A percentile compares a stretch with the other conserved stretches of the same genome.
These are phyloP conservation scores for Cordyceps militaris DNA, from an alignment of 2,329 filamentous ascomycete species.

Conservation along the genomic window DNA sequence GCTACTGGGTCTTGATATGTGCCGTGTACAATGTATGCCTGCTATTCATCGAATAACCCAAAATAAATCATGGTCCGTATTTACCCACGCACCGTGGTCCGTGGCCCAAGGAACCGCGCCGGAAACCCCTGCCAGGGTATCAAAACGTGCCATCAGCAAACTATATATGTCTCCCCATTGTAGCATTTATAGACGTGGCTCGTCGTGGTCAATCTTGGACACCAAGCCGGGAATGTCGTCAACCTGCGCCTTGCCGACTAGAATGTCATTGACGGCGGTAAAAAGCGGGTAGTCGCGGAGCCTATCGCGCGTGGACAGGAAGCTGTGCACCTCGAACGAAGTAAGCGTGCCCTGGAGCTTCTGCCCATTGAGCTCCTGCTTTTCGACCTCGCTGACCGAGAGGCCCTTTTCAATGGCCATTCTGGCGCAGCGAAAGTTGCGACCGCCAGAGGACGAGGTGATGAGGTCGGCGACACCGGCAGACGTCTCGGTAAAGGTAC, in stretches of 20 bases:
- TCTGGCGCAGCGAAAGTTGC: conserved; percentile 92
- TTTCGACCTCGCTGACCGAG: conserved; percentile 80
- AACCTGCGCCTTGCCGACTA: conserved; percentile 68
- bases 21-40: conserved; percentile 5
- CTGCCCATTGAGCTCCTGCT: conserved; percentile 86
- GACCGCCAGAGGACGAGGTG: conserved; percentile 83
- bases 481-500: conserved; percentile 94
- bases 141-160: conserved; percentile 4
- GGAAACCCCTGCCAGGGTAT: neutral
- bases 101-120: neutral
- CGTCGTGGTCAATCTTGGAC: conserved; percentile 21
- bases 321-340: conserved; percentile 82
- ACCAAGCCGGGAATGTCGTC: conserved; percentile 74
- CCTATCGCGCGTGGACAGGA: conserved; percentile 69
- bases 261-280: conserved; percentile 75
- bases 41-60: conserved; percentile 1
- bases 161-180: no score
- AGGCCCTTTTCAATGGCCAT: conserved; percentile 74
- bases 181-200: conserved; percentile 6
- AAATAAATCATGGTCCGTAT: neutral
- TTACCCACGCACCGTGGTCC: neutral
- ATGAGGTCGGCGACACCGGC: conserved; percentile 94
- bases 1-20: neutral
- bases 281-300: conserved; percentile 88
- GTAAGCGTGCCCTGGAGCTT: conserved; percentile 93